Evolutionary conservation across 1,284 basidiomycete genomes (phyloP), one percentile per base, ranked within the genome.

Genomic region (Leucoagaricus sp.): DNA sequence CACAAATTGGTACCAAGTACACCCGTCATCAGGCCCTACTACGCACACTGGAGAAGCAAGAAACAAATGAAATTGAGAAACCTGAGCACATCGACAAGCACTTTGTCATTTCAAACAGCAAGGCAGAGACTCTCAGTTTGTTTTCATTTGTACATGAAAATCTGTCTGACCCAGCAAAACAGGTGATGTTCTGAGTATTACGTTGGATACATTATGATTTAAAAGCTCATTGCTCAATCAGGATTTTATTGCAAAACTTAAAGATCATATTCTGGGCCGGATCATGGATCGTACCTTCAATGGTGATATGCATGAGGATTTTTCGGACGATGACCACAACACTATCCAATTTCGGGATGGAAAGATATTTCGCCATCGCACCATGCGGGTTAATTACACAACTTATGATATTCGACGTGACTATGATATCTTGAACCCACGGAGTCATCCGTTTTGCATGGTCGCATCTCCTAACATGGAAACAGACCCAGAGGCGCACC

Each of bases 391-490:
- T 49, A 77, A 80, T 50, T 80, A 75, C 58, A 80, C 75, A 0
- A 78, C 75, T 0, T 81, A 81, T 56, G 71, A 81, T 51, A 53
- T 76, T 13, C 65, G 67, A 0, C 65, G 69, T 3, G 64, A 64
- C 5, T 72, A 74, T 51, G 78, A 81, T 54, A 65, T 61, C 0
- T 60, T 80, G 49, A 78, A 75, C 44, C 71, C 69, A 0, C 48
- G 61, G 1, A 67, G 64, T 1, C 65, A 68, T 33, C 33, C 67
- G 2, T 65, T 73, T 59, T 53, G 78, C 33, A 76, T 78, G 70
- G 59, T 75, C 0, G 57, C 64, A 3, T 62, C 68, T 2, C 31
- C 31, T 7, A 12, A 33, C 12, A 58, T 55, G 3, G 58, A 58
- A 7, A 31, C 53, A 1, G 50, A 56, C 7, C 31, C 31, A 33